Conservation (phyloP, 1,284 basidiomycete species). For the Gymnopus androsaceus region DNA sequence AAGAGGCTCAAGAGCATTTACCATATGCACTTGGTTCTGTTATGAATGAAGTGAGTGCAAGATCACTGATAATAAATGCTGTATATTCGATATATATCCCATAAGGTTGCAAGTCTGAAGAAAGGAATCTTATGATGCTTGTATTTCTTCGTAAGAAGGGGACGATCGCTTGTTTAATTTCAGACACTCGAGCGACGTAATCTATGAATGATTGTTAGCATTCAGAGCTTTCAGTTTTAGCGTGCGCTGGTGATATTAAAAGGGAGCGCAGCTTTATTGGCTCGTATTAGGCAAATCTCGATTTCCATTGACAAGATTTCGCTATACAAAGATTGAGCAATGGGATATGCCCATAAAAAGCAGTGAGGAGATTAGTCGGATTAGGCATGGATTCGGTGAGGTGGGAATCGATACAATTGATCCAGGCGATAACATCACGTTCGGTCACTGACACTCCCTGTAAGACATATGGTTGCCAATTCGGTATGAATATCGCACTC, state of each 20-base stretch:
- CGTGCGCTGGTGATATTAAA: neutral
- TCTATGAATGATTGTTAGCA: neutral
- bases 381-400: neutral
- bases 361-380: neutral
- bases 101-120: no score
- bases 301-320: neutral
- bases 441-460: slow-evolving; percentile 4
- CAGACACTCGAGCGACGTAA: neutral
- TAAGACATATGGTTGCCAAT: neutral
- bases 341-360: neutral
- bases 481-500: neutral
- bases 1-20: slow-evolving; percentile 4
- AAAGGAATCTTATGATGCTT: no score
- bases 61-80: no score
- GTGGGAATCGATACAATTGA: neutral
- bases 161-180: neutral
- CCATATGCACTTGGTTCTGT: neutral
- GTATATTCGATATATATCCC: no score
- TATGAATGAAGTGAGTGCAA: no score
- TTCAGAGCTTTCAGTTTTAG: neutral
- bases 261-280: neutral
- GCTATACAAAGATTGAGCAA: slow-evolving; percentile 1
- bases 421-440: neutral
- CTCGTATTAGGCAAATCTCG: neutral
- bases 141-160: no score